Evolutionary conservation across 23 red algal genomes (phyloP), one percentile per base, ranked within the genome.

Genomic region (Pyropia yezoensis): DNA sequence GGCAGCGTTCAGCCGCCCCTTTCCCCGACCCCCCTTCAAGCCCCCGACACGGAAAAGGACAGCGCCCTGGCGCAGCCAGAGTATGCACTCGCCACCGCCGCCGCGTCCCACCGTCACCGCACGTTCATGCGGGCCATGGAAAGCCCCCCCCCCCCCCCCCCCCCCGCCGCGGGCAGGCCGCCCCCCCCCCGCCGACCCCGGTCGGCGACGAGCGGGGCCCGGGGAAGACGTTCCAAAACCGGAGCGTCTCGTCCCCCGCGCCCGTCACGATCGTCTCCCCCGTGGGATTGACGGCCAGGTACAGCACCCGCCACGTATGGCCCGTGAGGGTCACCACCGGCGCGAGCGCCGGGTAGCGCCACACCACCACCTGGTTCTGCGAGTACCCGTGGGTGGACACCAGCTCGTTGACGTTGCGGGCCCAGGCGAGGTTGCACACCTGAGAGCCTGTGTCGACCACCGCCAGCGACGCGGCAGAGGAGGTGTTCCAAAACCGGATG

Each of bases 221-320:
- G 11, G 92, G 92, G 57, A 96, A 96, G 6, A 96, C 76, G 55
- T 84, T 96, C 92, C 92, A 96, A 61, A 96, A 96, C 27, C 92
- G 63, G 16, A 96, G 62, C 51, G 84, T 96, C 59, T 96, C 84
- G 61, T 96, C 92, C 15, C 92, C 92, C 22, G 84, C 92, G 1
- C 92, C 92, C n/a, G 83, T 89, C 5, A 96, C 92, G 52, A 96
- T 89, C 16, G 66, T 79, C 45, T 88, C 83, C 7, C 83, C 83
- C 28, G 69, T 58, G 25, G 92, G 92, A 14, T 73, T 82, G 25
- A 84, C 52, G 6, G 92, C 79, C 52, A 96, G 64, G 53, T 96
- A 89, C 3, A 96, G 68, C 54, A 96, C 92, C 22, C 92, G 78
- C 67, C 62, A 72, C 67, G 77, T 78, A 50, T 96, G 84, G 7